Base-by-base conservation (phyloP, 805 yeast species). In the Pichia ethanolica region DNA sequence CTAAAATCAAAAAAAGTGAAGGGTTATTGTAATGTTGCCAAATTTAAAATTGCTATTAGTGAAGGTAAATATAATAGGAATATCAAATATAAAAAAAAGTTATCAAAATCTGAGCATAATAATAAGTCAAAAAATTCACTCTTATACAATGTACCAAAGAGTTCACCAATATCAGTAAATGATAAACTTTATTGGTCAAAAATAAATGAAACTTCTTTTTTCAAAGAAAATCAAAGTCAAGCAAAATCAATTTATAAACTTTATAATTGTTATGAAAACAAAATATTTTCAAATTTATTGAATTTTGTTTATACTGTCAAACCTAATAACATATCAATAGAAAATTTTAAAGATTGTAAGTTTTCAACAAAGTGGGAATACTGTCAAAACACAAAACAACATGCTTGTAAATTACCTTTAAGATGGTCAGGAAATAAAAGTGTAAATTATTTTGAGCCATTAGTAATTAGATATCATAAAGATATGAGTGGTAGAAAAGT, bases 391-490 rank as follows among this genome's bases (percentile, higher is more conserved):
- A 34, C 42, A 6, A 26, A 37, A 9, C 53, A 49, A 39, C 2
- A 13, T 7, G 7, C 42, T 6, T 25, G 45, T 12, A 47, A 9
- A 26, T 36, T 53, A 5, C 54, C 55, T 7, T 28, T 36, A 34
- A 43, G 54, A 39, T 37, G 47, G 44, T 11, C 38, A 30, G 47
- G 45, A 5, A 36, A 49, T 8, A 20, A 34, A 4, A 20, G 20
- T 20, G 53, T 32, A 8, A 44, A 55, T 25, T 53, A 46, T 45
- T 54, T 44, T 41, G 50, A 56, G 27, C 53, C 53, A 2, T 37
- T 55, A 14, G 65, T 63, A 4, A 57, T 59, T 35, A 50, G 64
- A 42, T 53, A 49, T 39, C 37, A 49, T 42, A 27, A 48, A 45
- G 38, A 40, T 32, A 46, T 45, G 14, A 54, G 53, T 34, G 44